These are phyloP conservation scores for Diaporthe sp. DNA, from an alignment of 2,329 filamentous ascomycete genomes.

Conservation along the genomic window DNA sequence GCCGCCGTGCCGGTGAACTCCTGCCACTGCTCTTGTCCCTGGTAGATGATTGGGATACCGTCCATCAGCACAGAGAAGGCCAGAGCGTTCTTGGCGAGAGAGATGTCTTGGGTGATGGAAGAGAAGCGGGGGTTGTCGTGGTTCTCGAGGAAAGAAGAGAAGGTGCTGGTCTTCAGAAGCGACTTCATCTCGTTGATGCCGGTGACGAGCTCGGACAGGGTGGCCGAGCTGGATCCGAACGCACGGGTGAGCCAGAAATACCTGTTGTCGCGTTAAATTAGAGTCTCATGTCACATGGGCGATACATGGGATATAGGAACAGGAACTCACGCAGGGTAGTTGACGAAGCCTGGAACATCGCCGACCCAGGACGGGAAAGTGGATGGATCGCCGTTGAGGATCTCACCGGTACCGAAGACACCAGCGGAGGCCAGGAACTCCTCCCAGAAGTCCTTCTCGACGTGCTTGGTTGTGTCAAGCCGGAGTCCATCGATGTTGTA, in stretches of 20 bases:
- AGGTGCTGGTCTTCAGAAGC: constrained; percentile 46
- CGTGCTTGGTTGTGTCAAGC: constrained; percentile 71
- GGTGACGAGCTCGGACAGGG: constrained; percentile 50
- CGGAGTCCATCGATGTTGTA: constrained; percentile 72
- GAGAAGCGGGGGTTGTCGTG: constrained; percentile 64
- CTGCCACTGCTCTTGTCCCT: constrained; percentile 76
- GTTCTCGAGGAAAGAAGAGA: constrained; percentile 67
- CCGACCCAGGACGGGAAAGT: constrained; percentile 62
- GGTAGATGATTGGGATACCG: constrained; percentile 75
- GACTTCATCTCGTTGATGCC: constrained; percentile 41
- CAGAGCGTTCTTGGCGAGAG: constrained; percentile 23
- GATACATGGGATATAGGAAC: constrained; percentile 48
- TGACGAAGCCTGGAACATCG: constrained; percentile 65
- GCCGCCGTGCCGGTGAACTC: constrained; percentile 56
- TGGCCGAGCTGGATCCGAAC: constrained; percentile 41
- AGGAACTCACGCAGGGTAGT: constrained; percentile 64
- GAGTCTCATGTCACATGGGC: constrained; percentile 28
- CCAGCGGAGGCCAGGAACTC: constrained; percentile 61
- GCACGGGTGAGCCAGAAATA: constrained; percentile 32
- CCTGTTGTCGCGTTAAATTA: neutral
- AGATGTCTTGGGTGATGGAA: constrained; percentile 1
- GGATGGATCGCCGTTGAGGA: constrained; percentile 65
- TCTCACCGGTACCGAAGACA: constrained; percentile 71
- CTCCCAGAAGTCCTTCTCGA: constrained; percentile 68
- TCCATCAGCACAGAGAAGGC: constrained; percentile 48